phyloP scores from a whole-genome alignment of 1,284 basidiomycete species.

The Trichosporon faecale region DNA sequence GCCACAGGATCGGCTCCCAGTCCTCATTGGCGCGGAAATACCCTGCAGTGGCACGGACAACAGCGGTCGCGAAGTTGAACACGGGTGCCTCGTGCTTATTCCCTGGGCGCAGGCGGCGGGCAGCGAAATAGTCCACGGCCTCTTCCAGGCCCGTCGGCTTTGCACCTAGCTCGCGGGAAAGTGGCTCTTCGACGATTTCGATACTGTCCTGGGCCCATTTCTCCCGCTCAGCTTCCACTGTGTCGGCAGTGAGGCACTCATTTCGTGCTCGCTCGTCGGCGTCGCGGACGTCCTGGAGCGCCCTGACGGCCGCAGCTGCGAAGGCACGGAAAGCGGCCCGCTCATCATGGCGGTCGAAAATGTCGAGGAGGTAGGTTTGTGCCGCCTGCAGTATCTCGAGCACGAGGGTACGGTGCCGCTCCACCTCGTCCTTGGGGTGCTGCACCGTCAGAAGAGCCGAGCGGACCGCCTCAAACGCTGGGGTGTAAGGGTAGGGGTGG shows the following conservation, averaged over 20 bases:
- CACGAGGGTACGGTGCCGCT: background rate
- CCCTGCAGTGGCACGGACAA: background rate
- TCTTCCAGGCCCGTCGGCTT: background rate
- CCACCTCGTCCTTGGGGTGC: background rate
- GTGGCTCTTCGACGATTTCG: background rate
- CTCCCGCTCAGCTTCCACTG: background rate
- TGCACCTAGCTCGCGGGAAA: no score
- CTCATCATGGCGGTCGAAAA: background rate
- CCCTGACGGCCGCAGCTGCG: background rate
- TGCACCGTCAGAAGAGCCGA: background rate
- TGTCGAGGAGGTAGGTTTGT: background rate
- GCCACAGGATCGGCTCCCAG: background rate
- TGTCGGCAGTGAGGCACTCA: background rate
- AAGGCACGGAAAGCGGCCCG: background rate
- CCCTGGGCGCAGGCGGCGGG: background rate
- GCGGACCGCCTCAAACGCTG: background rate
- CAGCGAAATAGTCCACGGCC: no score
- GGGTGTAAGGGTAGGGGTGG: background rate
- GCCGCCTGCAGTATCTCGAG: background rate
- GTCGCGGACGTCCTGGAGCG: background rate
- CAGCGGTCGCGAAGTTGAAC: background rate
- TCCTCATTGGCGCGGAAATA: background rate
- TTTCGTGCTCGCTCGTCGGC: background rate
- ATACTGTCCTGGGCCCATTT: background rate
- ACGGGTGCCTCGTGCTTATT: background rate